A percentile compares a stretch with the other conserved stretches of the same genome.
Conservation (phyloP, 345 rosid genomes). For the Adansonia digitata region DNA sequence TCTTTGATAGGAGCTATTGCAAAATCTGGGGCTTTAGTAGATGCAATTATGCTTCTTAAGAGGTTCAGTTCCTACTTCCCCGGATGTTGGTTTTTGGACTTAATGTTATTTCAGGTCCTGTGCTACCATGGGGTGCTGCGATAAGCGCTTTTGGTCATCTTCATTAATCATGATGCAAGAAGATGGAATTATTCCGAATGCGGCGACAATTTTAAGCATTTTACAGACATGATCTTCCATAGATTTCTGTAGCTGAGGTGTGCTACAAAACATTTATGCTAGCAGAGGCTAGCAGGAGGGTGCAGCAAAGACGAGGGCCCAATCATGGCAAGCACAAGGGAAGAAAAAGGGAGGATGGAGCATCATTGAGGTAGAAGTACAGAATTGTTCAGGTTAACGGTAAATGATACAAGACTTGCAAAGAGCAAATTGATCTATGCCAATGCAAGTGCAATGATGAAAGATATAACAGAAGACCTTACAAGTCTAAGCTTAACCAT, state of each 20-base stretch:
- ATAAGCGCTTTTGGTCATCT: conserved; percentile 33
- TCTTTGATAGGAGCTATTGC: conserved; percentile 38
- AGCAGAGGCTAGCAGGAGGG: no score
- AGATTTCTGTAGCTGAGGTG: no score
- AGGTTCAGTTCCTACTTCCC: conserved; percentile 10
- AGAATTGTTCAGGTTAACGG: no score
- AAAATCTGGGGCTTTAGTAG: conserved; percentile 24
- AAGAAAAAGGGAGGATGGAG: no score
- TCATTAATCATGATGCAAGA: conserved; percentile 35
- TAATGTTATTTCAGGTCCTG: conserved; percentile 36
- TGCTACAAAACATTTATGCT: no score
- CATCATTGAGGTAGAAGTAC: no score
- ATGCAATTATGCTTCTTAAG: conserved; percentile 30
- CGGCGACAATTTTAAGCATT: conserved; percentile 37
- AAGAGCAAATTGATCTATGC: conserved; percentile 20
- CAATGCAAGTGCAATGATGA: neutral
- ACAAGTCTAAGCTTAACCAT: neutral
- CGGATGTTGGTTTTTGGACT: conserved; percentile 50
- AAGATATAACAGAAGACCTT: neutral
- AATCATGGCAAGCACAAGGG: no score
- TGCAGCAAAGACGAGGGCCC: no score
- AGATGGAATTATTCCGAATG: conserved; percentile 35
- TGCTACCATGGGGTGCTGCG: conserved; percentile 24
- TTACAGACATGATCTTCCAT: conserved; percentile 32
- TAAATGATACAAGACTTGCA: no score